Conservation (phyloP, 139 green algal genomes). For the Pycnococcus provasolii region DNA sequence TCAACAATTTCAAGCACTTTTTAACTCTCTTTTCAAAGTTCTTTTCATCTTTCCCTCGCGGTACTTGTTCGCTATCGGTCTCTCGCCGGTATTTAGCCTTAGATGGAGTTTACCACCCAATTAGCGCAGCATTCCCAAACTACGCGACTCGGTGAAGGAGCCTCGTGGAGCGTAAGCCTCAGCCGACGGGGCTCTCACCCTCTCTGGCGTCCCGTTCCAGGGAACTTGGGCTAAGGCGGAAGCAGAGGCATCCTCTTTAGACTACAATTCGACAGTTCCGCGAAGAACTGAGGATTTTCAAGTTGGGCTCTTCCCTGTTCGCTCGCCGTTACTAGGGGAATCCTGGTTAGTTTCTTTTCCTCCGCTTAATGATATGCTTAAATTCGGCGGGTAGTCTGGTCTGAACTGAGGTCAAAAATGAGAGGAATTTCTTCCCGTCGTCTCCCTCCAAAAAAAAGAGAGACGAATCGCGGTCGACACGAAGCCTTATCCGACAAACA, state of each 20-base stretch:
- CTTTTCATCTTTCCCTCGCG: conserved; percentile 94
- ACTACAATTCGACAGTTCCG: conserved; percentile 66
- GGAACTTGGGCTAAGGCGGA: conserved; percentile 49
- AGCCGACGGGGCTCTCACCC: conserved; percentile 74
- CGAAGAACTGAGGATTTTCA: conserved; percentile 63
- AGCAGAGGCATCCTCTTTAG: conserved; percentile 64
- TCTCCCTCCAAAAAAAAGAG: too few species aligned
- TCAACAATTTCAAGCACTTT: conserved; percentile 91
- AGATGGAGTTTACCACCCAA: conserved; percentile 83
- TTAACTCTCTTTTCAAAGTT: conserved; percentile 94
- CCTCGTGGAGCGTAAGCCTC: conserved; percentile 49
- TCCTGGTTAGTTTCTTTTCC: conserved; percentile 92
- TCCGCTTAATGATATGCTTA: conserved; percentile 92
- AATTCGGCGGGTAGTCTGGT: conserved; percentile 81
- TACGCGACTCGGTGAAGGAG: conserved; percentile 74
- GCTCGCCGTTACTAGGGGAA: conserved; percentile 83
- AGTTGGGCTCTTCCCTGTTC: conserved; percentile 74
- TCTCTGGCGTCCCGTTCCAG: conserved; percentile 68
- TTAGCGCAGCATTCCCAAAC: conserved; percentile 87
- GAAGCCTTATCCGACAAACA: too few species aligned
- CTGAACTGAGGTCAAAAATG: conserved; percentile 70
- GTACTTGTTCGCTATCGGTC: conserved; percentile 93
- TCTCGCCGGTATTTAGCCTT: conserved; percentile 86
- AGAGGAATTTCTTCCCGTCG: conserved; percentile 3
- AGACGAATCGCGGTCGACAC: too few species aligned